Base-by-base conservation (phyloP, 2,329 filamentous ascomycete species). In the Xylariales sp. region DNA sequence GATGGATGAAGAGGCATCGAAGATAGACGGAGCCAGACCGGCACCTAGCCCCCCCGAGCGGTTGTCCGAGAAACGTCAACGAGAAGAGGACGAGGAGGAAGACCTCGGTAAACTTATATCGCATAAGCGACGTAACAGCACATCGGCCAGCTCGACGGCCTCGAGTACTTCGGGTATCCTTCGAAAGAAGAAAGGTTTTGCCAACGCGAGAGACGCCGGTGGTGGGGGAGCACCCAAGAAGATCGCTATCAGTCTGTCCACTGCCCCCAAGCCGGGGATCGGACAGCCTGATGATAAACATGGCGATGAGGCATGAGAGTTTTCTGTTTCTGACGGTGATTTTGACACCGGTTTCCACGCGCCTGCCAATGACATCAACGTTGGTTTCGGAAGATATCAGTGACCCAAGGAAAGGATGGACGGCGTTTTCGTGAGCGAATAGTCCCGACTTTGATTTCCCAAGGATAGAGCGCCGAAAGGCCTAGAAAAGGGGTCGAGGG, bases 51-150 rank as follows among this genome's bases (percentile, higher is more conserved):
- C 84, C 3, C 85, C 83, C 0, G 88, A 95, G 62, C 78, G 88
- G 40, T 65, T 95, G 14, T 85, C 88, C 0, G 88, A 95, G 61
- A 97, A 97, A 64, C 84, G 91, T 35, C 79, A 91, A 35, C 80
- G 93, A 53, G 90, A 95, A 58, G 91, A 96, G 43, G 88, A 95
- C 47, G 91, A 96, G 33, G 90, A 95, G 42, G 90, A 96, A 50
- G 88, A 91, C 56, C 68, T 97, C n/a, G 82, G 82, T 41, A 95
- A 93, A 64, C 73, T 96, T 53, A 80, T 87, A 49, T 69, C 76
- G 36, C 70, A 70, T 55, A 84, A 82, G 56, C 72, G 80, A 29
- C 74, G 80, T 27, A 82, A 77, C 53, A 80, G 74, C 58, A 71
- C 66, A 42, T 74, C 76, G 6, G 67, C 68, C 3, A 68, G 66